phyloP scores from a whole-genome alignment of 345 rosid genomes.

The Ceriops tagal region DNA sequence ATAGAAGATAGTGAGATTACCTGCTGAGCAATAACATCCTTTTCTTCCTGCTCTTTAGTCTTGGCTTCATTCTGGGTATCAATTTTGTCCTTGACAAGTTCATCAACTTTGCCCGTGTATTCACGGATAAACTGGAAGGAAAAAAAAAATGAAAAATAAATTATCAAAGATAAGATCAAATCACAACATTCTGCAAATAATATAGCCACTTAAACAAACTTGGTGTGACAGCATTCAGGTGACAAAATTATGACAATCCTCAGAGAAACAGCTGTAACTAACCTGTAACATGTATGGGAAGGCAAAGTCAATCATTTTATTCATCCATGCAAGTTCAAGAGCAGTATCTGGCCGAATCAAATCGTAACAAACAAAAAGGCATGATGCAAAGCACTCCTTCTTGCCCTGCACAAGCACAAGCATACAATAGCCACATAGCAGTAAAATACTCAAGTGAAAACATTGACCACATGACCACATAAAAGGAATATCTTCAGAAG shows the following conservation, averaged over 20 bases:
- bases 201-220: background rate
- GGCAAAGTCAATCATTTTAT: slow-evolving; percentile 81
- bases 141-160: background rate
- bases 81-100: slow-evolving; percentile 68
- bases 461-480: background rate
- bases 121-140: slow-evolving; percentile 63
- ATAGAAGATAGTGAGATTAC: slow-evolving; percentile 30
- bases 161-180: background rate
- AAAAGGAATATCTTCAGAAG: too few relatives aligned
- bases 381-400: slow-evolving; percentile 91
- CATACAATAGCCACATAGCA: background rate
- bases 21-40: slow-evolving; percentile 80
- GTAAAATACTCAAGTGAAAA: background rate
- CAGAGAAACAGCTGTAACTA: background rate
- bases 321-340: slow-evolving; percentile 88
- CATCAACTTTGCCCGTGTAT: slow-evolving; percentile 76
- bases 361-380: slow-evolving; percentile 93
- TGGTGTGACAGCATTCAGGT: background rate
- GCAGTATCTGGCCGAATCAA: slow-evolving; percentile 75
- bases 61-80: slow-evolving; percentile 64
- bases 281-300: slow-evolving; percentile 57
- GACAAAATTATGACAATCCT: background rate
- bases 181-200: background rate
- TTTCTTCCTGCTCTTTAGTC: slow-evolving; percentile 71
- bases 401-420: slow-evolving; percentile 46